Percentiles rank a stretch among this genome's conserved stretches.
Conservation (phyloP, 805 yeast genomes). For the Ogataea methanolica region DNA sequence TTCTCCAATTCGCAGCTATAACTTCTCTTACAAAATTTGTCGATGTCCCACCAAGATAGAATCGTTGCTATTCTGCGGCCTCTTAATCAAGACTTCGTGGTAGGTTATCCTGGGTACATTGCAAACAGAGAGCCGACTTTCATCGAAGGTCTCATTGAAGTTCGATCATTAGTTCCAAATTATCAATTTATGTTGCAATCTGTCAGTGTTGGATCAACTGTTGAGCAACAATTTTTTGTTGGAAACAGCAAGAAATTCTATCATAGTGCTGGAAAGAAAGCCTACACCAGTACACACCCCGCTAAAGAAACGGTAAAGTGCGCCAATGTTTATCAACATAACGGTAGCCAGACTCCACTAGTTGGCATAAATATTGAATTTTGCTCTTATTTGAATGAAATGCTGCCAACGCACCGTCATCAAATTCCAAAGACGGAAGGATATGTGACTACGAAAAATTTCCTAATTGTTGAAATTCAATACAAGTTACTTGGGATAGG, state of each 20-base stretch:
- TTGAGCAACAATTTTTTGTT: neutral
- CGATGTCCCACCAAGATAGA: neutral
- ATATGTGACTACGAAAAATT: neutral
- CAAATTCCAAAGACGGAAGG: neutral
- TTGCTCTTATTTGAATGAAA: neutral
- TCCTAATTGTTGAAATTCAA: neutral
- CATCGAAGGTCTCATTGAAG: constrained; percentile 1
- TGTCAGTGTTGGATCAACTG: neutral
- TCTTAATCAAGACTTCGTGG: neutral
- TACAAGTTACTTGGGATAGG: neutral
- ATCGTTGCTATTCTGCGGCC: neutral
- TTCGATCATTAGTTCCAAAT: neutral
- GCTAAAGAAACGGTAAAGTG: neutral
- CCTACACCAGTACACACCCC: neutral
- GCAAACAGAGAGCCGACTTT: neutral
- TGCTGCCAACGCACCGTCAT: constrained; percentile 1
- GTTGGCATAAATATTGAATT: constrained; percentile 1
- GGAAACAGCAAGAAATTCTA: neutral
- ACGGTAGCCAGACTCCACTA: neutral
- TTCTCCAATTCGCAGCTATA: no score
- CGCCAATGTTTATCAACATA: neutral
- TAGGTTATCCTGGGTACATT: constrained; percentile 1
- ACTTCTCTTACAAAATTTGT: no score
- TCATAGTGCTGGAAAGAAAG: neutral
- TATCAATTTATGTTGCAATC: neutral